Conservation (phyloP, 352 stramenopile species). For the Phytophthora rubi region DNA sequence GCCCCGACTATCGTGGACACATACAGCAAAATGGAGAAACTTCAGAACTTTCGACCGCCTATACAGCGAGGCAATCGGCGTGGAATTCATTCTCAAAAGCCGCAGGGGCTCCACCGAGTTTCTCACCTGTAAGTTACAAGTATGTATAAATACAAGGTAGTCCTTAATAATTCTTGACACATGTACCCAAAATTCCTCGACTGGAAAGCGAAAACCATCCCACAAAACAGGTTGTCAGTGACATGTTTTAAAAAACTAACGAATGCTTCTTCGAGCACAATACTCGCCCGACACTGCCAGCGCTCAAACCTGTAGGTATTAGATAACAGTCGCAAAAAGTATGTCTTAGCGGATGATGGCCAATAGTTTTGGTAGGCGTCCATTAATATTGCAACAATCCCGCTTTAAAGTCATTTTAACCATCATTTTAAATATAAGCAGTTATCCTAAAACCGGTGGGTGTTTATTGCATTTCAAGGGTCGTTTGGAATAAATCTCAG, state of each 20-base stretch:
- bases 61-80: neutral
- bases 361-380: no score
- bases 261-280: neutral
- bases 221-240: neutral
- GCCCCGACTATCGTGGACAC: slow-evolving; percentile 16
- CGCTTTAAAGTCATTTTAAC: no score
- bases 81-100: slow-evolving; percentile 7
- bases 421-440: no score
- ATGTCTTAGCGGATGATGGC: no score
- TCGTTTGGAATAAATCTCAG: no score
- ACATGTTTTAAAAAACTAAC: neutral
- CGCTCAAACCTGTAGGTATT: slow-evolving; percentile 1
- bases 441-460: no score
- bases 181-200: slow-evolving; percentile 6
- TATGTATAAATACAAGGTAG: no score
- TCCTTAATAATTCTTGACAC: slow-evolving; percentile 10
- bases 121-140: neutral
- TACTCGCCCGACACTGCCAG: neutral
- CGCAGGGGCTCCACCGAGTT: slow-evolving; percentile 1
- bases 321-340: no score
- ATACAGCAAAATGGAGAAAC: slow-evolving; percentile 11
- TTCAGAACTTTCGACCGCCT: slow-evolving; percentile 3
- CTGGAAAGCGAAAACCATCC: slow-evolving; percentile 2
- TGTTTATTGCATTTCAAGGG: no score
- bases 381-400: no score